Percentiles rank a stretch among this genome's conserved stretches.
Conservation (phyloP, 2,329 filamentous ascomycete species). For the Pleoardoris graminearum region DNA sequence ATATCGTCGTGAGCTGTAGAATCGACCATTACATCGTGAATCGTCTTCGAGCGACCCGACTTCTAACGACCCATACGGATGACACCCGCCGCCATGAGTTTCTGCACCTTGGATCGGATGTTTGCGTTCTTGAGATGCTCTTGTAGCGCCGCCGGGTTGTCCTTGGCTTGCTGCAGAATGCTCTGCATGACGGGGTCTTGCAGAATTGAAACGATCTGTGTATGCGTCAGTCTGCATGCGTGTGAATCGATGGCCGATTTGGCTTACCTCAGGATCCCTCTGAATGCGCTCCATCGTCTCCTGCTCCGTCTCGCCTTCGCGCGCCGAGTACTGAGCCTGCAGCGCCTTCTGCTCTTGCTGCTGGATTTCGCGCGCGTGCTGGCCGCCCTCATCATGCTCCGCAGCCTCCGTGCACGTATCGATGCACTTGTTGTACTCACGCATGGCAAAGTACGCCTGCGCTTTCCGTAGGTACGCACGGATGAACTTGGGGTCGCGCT, state of each 20-base stretch:
- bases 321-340: conserved; percentile 83
- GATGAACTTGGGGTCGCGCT: conserved; percentile 89
- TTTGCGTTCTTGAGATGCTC: conserved; percentile 96
- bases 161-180: conserved; percentile 95
- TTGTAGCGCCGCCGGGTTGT: conserved; percentile 85
- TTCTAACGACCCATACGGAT: conserved; percentile 71
- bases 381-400: conserved; percentile 74
- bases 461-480: conserved; percentile 96
- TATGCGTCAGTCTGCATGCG: conserved; percentile 28
- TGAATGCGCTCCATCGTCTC: conserved; percentile 90
- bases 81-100: conserved; percentile 88
- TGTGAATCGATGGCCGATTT: background rate
- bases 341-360: conserved; percentile 92
- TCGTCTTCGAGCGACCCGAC: background rate
- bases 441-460: conserved; percentile 94
- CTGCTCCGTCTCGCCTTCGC: conserved; percentile 94
- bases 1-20: conserved; percentile 8
- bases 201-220: conserved; percentile 81
- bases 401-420: conserved; percentile 84
- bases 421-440: conserved; percentile 93
- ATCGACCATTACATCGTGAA: conserved; percentile 14
- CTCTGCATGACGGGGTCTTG: conserved; percentile 97
- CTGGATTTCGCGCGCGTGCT: conserved; percentile 89
- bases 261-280: conserved; percentile 83
- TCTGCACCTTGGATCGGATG: conserved; percentile 88